phyloP scores from a whole-genome alignment of 441 rosid genomes.

The Populus hybrid region DNA sequence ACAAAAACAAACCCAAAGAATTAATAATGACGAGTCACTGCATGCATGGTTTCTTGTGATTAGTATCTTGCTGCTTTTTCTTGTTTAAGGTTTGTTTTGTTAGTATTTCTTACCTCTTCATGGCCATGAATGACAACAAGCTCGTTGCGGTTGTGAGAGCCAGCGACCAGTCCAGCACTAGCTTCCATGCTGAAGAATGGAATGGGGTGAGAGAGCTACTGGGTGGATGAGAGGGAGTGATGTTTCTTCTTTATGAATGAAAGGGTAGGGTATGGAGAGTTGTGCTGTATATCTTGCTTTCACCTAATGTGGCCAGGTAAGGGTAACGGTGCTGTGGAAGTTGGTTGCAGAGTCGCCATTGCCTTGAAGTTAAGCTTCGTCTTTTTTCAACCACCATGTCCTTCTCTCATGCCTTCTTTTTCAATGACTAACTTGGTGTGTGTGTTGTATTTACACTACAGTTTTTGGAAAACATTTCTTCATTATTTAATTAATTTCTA shows the following conservation, averaged over 20 bases:
- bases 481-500: not conserved
- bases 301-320: slow-evolving; percentile 48
- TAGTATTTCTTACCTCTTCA: slow-evolving; percentile 60
- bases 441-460: not conserved
- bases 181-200: slow-evolving; percentile 69
- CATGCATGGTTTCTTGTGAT: not conserved
- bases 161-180: slow-evolving; percentile 95
- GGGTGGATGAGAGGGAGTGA: slow-evolving; percentile 12
- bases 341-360: slow-evolving; percentile 91
- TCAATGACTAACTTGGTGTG: not conserved
- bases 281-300: slow-evolving; percentile 6
- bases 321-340: slow-evolving; percentile 17
- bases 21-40: not conserved
- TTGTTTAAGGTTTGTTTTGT: not conserved
- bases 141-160: slow-evolving; percentile 98
- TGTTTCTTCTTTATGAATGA: slow-evolving; percentile 35
- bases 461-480: not conserved
- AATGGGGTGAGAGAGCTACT: not conserved
- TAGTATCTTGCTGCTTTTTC: not conserved
- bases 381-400: slow-evolving; percentile 37
- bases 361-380: slow-evolving; percentile 88
- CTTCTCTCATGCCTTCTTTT: slow-evolving; percentile 6
- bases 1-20: not conserved
- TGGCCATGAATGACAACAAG: slow-evolving; percentile 96
- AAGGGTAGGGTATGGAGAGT: slow-evolving; percentile 16